Percentiles rank a stretch among this genome's conserved stretches.
Evolutionary conservation across 768 basidiomycete species (phyloP).

Genomic region (Hygrocybe coccinea): DNA sequence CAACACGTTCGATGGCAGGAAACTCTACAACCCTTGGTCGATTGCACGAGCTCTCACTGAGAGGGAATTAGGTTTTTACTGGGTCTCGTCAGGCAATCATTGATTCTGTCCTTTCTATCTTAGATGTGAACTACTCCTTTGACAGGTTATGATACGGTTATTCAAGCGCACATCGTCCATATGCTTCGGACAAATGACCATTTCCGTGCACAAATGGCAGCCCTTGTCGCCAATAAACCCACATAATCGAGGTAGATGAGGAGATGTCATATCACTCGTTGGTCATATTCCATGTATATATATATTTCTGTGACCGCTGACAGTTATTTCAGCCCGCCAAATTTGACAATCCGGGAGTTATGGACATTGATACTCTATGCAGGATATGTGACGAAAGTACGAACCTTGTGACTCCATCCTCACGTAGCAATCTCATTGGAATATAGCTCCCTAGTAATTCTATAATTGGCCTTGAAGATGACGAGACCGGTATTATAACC

Average conservation of each 20-base stretch:
- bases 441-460: not conserved
- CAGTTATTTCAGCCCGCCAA: not conserved
- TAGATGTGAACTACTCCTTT: not conserved
- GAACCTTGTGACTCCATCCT: too few relatives aligned
- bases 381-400: conserved; percentile 2
- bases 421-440: too few relatives aligned
- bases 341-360: not conserved
- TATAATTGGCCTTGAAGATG: not conserved
- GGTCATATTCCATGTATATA: not conserved
- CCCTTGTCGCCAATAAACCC: not conserved
- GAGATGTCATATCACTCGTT: not conserved
- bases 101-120: not conserved
- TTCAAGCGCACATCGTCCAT: not conserved
- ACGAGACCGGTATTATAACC: not conserved
- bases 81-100: not conserved
- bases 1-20: not conserved
- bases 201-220: not conserved
- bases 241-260: not conserved
- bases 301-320: not conserved
- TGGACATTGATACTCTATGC: conserved; percentile 1
- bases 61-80: not conserved
- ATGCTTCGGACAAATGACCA: not conserved
- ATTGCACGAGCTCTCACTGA: not conserved
- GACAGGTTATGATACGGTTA: not conserved
- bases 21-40: not conserved